Evolutionary conservation across 139 green algal genomes (phyloP), one percentile per base, ranked within the genome.

Genomic region (Eudorina sp.): DNA sequence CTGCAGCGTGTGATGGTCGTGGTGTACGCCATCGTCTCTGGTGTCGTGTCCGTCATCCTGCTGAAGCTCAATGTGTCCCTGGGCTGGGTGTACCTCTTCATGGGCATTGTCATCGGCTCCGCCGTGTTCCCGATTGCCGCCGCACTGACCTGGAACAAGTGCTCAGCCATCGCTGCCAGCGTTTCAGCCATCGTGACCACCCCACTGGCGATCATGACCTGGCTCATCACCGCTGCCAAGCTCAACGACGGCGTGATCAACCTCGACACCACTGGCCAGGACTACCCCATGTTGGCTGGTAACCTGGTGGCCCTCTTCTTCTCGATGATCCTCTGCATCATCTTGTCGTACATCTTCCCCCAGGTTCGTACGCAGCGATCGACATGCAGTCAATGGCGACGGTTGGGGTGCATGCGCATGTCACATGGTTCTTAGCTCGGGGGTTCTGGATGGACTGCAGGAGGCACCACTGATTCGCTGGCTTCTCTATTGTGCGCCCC

Each of bases 231-330:
- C 31, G 83, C 85, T 36, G 72, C 90, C 41, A 88, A 62, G 46
- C 86, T 92, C 8, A 91, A 91, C 51, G 43, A 89, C 51, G 86
- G 90, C 29, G 53, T 76, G 40, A 23, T 92, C 1, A 68, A 83
- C 43, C 62, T 89, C 40, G 41, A 89, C 5, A 92, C 89, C 58
- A 92, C 89, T 6, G 89, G 84, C 62, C 80, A 92, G 88, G 94
- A 98, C 85, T 98, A 97, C 90, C 93, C 95, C 68, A 98, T 98
- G 96, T 90, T 98, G 55, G 94, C 92, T 16, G 96, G 96, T 72
- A 98, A 98, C 89, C 82, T 98, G 38, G 92, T 95, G 0, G 92
- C 96, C 53, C 95, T 98, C 43, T 78, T 93, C 36, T 92, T 94
- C 69, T 95, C 91, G 8, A 93, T 89, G 23, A 73, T 97, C 58